Conservation (phyloP, 306 rosid genomes). For the Glycine soja region DNA sequence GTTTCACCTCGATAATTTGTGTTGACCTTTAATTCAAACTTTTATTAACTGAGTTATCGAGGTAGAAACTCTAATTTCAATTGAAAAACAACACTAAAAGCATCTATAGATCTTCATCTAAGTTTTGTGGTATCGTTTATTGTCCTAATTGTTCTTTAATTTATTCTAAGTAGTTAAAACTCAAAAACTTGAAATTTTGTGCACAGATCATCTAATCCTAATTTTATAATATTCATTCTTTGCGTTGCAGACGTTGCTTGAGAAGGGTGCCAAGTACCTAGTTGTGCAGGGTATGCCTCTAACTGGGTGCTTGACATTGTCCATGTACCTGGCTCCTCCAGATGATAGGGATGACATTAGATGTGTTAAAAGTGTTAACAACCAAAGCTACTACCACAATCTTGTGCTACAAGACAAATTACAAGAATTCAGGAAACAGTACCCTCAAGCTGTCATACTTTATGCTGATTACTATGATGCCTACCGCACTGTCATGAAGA, state of each 20-base stretch:
- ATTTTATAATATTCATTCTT: neutral
- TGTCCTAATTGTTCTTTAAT: neutral
- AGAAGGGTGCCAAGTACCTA: conserved; percentile 86
- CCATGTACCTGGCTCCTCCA: conserved; percentile 68
- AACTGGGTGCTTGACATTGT: conserved; percentile 75
- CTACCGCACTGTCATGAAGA: conserved; percentile 63
- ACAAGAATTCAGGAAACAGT: conserved; percentile 62
- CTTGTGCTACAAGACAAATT: conserved; percentile 56
- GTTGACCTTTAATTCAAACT: neutral
- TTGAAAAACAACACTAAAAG: neutral
- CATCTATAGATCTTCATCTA: neutral
- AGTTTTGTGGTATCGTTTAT: neutral
- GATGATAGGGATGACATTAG: conserved; percentile 77
- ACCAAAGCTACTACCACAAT: conserved; percentile 69
- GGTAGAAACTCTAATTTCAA: neutral
- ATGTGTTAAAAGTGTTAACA: conserved; percentile 76
- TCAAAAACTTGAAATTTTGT: neutral
- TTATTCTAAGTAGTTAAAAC: neutral
- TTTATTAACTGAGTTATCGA: neutral
- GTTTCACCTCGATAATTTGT: neutral
- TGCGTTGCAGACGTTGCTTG: conserved; percentile 65
- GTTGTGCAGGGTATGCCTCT: conserved; percentile 82
- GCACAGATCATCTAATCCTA: too few species aligned
- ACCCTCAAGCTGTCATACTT: conserved; percentile 67
- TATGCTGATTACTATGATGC: conserved; percentile 88